A percentile compares a stretch with the other conserved stretches of the same genome.
These are phyloP conservation scores for Fonsecaea erecta DNA, from an alignment of 2,329 filamentous ascomycete species.

Conservation along the genomic window DNA sequence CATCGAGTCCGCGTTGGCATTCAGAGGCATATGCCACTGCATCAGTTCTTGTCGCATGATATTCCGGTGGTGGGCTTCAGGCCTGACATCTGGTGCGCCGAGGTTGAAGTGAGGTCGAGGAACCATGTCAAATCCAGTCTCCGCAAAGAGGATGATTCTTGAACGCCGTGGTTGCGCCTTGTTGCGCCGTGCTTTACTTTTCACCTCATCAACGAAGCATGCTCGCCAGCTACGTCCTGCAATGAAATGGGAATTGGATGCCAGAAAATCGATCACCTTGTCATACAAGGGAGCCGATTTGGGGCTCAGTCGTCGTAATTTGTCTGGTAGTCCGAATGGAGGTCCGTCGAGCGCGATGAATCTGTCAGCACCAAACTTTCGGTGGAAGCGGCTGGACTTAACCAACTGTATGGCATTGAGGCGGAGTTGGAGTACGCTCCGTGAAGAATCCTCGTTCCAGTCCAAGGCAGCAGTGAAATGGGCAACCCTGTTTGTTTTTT, in stretches of 20 bases:
- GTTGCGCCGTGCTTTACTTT: constrained; percentile 36
- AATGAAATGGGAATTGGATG: constrained; percentile 44
- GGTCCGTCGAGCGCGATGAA: constrained; percentile 50
- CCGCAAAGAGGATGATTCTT: constrained; percentile 50
- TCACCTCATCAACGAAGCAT: constrained; percentile 51
- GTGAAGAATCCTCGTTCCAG: constrained; percentile 43
- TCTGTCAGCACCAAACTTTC: constrained; percentile 53
- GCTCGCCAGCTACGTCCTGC: constrained; percentile 51
- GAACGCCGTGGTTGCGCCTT: constrained; percentile 35
- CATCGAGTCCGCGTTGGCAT: constrained; percentile 44
- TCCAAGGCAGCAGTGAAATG: constrained; percentile 48
- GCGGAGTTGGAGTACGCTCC: constrained; percentile 45
- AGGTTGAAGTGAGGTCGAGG: neutral
- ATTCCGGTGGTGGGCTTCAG: constrained; percentile 22
- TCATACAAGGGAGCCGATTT: constrained; percentile 39
- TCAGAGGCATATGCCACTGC: constrained; percentile 51
- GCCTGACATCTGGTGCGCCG: neutral
- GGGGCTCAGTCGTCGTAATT: constrained; percentile 10
- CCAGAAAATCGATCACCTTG: constrained; percentile 48
- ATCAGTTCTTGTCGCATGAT: constrained; percentile 49
- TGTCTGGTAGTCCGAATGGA: constrained; percentile 27
- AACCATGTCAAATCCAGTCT: constrained; percentile 46
- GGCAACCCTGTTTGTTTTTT: constrained; percentile 42
- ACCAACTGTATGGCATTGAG: constrained; percentile 51
- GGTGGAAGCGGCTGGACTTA: constrained; percentile 50